Conservation (phyloP, 495 filamentous ascomycete genomes). For the Baudoinia panamericana region DNA sequence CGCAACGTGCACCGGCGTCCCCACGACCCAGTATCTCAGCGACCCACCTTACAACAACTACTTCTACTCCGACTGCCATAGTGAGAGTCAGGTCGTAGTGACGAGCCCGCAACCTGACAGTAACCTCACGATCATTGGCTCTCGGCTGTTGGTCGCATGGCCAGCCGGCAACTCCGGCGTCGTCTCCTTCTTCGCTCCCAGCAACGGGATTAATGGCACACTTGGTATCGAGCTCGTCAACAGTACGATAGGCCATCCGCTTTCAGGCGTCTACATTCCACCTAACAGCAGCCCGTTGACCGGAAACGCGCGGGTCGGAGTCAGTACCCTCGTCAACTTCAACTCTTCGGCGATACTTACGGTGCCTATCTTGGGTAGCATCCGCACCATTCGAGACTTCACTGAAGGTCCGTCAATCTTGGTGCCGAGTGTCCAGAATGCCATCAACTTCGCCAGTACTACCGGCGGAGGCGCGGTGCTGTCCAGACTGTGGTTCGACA, state of each 20-base stretch:
- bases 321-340: constrained; percentile 40
- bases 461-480: constrained; percentile 34
- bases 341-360: constrained; percentile 42
- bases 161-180: constrained; percentile 51
- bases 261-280: constrained; percentile 21
- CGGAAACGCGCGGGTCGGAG: constrained; percentile 36
- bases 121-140: constrained; percentile 41
- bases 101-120: constrained; percentile 42
- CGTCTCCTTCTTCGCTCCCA: constrained; percentile 40
- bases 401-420: constrained; percentile 44
- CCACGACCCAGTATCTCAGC: constrained; percentile 23
- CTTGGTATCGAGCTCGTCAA: constrained; percentile 41
- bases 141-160: constrained; percentile 49
- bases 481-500: constrained; percentile 47
- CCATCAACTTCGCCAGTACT: constrained; percentile 33
- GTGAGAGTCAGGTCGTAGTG: constrained; percentile 43
- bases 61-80: constrained; percentile 45
- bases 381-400: constrained; percentile 49
- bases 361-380: constrained; percentile 45
- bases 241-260: constrained; percentile 24
- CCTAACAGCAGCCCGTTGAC: constrained; percentile 18
- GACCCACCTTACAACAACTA: constrained; percentile 48
- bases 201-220: constrained; percentile 41
- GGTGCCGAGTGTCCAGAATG: constrained; percentile 39
- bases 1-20: constrained; percentile 1